phyloP scores from a whole-genome alignment of 176 grass and related monocot species.

The Avena atlantica region DNA sequence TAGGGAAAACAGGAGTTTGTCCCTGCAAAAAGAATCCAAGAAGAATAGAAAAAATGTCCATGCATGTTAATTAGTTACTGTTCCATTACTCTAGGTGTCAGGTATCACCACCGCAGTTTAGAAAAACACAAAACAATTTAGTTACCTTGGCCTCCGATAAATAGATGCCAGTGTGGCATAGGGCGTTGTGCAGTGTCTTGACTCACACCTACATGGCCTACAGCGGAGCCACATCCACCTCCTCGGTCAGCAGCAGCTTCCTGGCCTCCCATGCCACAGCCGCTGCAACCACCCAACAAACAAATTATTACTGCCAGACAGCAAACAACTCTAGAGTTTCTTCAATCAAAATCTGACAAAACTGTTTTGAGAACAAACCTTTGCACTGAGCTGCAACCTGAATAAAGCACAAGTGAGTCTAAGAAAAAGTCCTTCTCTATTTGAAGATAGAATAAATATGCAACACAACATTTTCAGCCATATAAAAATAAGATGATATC shows the following conservation, averaged over 20 bases:
- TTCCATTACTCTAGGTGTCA: neutral
- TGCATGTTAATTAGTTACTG: neutral
- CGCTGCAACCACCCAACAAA: constrained; percentile 42
- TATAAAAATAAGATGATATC: too few relatives aligned
- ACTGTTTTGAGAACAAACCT: constrained; percentile 31
- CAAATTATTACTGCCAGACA: neutral
- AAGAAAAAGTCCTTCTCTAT: too few relatives aligned
- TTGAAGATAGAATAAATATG: too few relatives aligned
- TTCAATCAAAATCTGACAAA: neutral
- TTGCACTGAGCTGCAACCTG: constrained; percentile 41
- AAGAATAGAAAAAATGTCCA: neutral
- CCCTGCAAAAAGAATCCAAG: constrained; percentile 46
- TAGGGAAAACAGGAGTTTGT: constrained; percentile 80
- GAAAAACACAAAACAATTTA: neutral
- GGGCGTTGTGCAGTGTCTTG: constrained; percentile 77
- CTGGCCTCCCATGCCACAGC: constrained; percentile 90
- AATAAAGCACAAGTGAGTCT: too few relatives aligned
- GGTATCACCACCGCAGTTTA: neutral
- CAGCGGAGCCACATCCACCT: constrained; percentile 86
- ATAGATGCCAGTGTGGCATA: constrained; percentile 89
- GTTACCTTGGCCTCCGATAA: constrained; percentile 89
- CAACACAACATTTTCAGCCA: too few relatives aligned
- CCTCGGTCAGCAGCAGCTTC: constrained; percentile 75
- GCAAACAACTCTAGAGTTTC: neutral
- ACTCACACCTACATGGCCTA: constrained; percentile 79